Conservation (phyloP, 306 rosid species). For the Prunus persica region DNA sequence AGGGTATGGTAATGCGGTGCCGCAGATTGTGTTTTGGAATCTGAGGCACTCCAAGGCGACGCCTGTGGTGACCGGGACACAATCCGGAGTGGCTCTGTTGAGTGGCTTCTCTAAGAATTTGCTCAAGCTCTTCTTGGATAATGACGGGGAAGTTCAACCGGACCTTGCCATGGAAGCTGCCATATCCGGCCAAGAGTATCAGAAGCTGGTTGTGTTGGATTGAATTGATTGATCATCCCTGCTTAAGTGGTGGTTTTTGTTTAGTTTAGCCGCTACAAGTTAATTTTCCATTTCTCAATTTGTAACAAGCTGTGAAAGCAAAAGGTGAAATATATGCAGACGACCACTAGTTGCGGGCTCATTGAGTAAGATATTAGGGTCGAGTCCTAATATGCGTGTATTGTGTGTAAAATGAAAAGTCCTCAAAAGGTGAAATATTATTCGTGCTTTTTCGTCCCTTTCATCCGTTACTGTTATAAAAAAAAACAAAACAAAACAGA, state of each 20-base stretch:
- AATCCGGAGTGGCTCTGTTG: neutral
- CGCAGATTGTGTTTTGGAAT: neutral
- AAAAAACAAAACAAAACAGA: no score
- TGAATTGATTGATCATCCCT: neutral
- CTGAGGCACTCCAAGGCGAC: neutral
- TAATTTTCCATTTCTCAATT: no score
- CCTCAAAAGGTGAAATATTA: no score
- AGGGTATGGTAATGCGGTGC: neutral
- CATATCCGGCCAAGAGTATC: neutral
- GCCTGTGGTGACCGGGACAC: neutral
- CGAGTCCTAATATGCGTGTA: no score
- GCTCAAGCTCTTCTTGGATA: neutral
- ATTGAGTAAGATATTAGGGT: accelerated
- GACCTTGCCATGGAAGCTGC: neutral
- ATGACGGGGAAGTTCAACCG: neutral
- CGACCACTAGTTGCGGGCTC: no score
- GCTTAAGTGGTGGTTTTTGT: neutral
- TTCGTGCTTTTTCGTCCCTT: no score
- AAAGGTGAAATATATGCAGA: no score
- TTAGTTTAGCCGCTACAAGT: no score
- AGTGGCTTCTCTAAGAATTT: neutral
- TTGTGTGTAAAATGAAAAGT: no score
- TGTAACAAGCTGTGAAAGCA: no score
- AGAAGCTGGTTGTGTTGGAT: neutral
- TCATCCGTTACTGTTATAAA: no score